Evolutionary conservation across 176 grass and related monocot genomes (phyloP), one percentile per base, ranked within the genome.

Genomic region (Dactylis glomerata): DNA sequence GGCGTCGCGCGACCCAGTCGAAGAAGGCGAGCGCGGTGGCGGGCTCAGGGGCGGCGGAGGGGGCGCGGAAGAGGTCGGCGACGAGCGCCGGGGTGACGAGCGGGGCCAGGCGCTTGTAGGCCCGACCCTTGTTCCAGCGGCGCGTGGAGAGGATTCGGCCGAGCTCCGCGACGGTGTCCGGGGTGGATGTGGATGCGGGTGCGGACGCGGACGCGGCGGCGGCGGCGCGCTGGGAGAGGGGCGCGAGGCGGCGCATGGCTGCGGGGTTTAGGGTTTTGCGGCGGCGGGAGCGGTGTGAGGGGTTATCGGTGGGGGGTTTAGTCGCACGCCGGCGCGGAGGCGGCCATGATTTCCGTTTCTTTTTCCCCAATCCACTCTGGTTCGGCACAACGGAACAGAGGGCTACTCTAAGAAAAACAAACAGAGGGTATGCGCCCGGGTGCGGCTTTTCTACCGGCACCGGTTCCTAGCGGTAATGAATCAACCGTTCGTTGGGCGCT

Each of bases 11-110:
- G 66, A 93, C 50, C 91, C 89, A 95, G 23, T 88, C 76, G 85
- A 98, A 98, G 89, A 93, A 98, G 34, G 77, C 76, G 62, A 95
- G 85, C 9, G 93, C 92, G 8, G 77, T 89, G 27, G 81, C 54
- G 1, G 92, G 89, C 5, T 94, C 86, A 4, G 80, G 66, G 14
- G 87, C 84, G 5, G n/a, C 14, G 9, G 80, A 32, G 15, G 55
- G 30, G 6, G 87, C 42, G 19, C 56, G 51, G 52, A 98, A 84
- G 75, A 93, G 83, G 58, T 78, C 59, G 12, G 85, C 86, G n/a
- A 98, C 89, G 75, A 92, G 89, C 4, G 69, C 70, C 3, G 93
- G 73, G 10, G 91, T 95, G 22, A 93, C 68, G 83, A 81, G 86
- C 3, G 95, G 83, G 8, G 83, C 44, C 50, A 97, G 73, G 65